Evolutionary conservation across 2,329 filamentous ascomycete species (phyloP), one percentile per base, ranked within the genome.

Genomic region (Phyllosticta citribraziliensis): DNA sequence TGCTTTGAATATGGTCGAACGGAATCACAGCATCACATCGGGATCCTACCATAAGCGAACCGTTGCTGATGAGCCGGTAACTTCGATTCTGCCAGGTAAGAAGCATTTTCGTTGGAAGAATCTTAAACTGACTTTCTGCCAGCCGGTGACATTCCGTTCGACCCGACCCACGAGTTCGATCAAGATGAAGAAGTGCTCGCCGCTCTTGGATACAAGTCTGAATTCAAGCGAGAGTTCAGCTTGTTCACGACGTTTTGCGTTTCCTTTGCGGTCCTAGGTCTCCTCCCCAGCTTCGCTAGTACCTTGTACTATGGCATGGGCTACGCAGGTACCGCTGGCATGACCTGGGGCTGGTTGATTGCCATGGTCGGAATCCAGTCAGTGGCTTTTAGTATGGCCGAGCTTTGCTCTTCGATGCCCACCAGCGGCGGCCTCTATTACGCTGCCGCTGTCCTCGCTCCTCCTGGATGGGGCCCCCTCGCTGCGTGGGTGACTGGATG

Each of bases 311-410:
- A 89, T 79, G 87, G 87, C 65, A 83, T 85, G 74, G 78, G 79
- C 52, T 78, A 77, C 68, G 75, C 74, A 6, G 74, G 75, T 1
- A 76, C 74, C 0, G 73, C 74, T 27, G 75, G 85, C 24, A 88
- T 89, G 85, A 85, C 85, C 2, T 90, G 87, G 87, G 88, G 87
- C 5, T 91, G 88, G 87, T 74, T 89, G 27, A 78, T 90, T 54
- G 86, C 86, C 56, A 88, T 89, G 81, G 66, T 86, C 5, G 88
- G 88, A 51, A 88, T 90, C 50, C 82, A 89, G 69, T 85, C 83
- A 70, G 82, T 89, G 61, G 87, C 87, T 9, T 80, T 84, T 73
- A 82, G 70, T 25, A 80, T 78, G 79, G 87, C 87, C 1, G 87
- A 90, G 72, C 75, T 90, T 19, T 89, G 87, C 67, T 87, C 83